phyloP scores from a whole-genome alignment of 495 filamentous ascomycete species.

The Pyrenula massariospora region DNA sequence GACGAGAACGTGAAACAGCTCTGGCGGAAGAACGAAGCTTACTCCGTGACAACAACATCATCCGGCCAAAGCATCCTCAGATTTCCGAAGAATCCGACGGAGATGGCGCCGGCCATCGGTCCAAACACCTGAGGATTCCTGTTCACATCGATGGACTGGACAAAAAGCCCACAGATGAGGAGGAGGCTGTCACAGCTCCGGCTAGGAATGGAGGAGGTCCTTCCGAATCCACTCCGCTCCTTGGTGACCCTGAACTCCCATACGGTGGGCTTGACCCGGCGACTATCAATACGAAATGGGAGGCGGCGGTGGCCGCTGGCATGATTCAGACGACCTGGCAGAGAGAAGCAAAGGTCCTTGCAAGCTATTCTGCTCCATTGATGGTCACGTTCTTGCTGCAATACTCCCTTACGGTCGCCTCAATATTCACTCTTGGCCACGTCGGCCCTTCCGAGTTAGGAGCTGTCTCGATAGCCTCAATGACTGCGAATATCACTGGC shows the following conservation, averaged over 20 bases:
- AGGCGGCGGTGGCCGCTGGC: constrained; percentile 61
- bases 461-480: constrained; percentile 52
- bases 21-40: constrained; percentile 63
- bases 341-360: constrained; percentile 61
- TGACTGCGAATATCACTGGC: constrained; percentile 64
- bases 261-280: constrained; percentile 22
- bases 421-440: constrained; percentile 57
- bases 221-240: constrained; percentile 40
- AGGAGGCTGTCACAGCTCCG: not conserved
- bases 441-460: constrained; percentile 52
- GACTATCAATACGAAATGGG: constrained; percentile 51
- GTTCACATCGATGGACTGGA: constrained; percentile 4
- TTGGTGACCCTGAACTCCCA: constrained; percentile 19
- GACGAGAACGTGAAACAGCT: constrained; percentile 50
- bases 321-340: constrained; percentile 75
- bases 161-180: constrained; percentile 1
- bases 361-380: constrained; percentile 49
- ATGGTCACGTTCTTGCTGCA: constrained; percentile 65
- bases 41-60: constrained; percentile 64
- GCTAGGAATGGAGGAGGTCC: not conserved
- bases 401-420: constrained; percentile 60
- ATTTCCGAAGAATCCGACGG: constrained; percentile 45
- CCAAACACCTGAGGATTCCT: constrained; percentile 3
- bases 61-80: constrained; percentile 49
- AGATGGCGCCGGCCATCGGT: not conserved